Evolutionary conservation across 2,329 filamentous ascomycete species (phyloP).

Genomic region (Ceratocystis eucalypticola): DNA sequence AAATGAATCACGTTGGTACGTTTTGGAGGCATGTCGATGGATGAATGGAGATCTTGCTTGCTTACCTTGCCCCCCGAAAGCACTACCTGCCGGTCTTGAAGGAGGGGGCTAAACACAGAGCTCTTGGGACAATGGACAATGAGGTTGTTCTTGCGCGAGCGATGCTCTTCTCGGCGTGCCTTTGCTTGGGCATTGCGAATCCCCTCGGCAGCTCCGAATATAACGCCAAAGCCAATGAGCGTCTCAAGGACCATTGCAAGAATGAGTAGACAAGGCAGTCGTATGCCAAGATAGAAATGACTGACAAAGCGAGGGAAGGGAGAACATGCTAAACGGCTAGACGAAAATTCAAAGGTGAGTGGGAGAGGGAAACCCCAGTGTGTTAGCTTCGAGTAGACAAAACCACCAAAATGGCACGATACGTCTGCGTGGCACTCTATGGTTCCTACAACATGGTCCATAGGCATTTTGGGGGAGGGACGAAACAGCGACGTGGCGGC

Average conservation of each 20-base stretch:
- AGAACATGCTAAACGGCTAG: background rate
- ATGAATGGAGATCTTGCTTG: background rate
- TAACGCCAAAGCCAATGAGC: slow-evolving; percentile 31
- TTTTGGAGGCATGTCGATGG: background rate
- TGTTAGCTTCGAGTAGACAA: background rate
- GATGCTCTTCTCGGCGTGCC: slow-evolving; percentile 34
- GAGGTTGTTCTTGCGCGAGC: slow-evolving; percentile 35
- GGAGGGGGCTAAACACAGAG: slow-evolving; percentile 30
- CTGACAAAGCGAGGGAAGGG: background rate
- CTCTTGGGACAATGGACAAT: slow-evolving; percentile 35
- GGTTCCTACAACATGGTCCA: background rate
- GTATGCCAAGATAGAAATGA: background rate
- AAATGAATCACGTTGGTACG: background rate
- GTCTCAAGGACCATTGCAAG: slow-evolving; percentile 25
- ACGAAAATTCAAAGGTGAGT: background rate
- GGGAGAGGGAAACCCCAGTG: background rate
- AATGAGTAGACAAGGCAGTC: background rate
- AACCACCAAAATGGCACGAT: background rate
- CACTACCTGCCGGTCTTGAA: slow-evolving; percentile 34
- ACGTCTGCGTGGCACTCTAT: background rate
- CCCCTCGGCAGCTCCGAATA: slow-evolving; percentile 34
- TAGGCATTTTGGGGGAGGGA: background rate
- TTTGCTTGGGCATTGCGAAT: slow-evolving; percentile 36
- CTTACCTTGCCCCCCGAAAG: slow-evolving; percentile 32
- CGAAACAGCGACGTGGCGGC: background rate